Evolutionary conservation across 371 early-diverging fungal genomes (phyloP), one percentile per base, ranked within the genome.

Genomic region (Lichtheimia ramosa): DNA sequence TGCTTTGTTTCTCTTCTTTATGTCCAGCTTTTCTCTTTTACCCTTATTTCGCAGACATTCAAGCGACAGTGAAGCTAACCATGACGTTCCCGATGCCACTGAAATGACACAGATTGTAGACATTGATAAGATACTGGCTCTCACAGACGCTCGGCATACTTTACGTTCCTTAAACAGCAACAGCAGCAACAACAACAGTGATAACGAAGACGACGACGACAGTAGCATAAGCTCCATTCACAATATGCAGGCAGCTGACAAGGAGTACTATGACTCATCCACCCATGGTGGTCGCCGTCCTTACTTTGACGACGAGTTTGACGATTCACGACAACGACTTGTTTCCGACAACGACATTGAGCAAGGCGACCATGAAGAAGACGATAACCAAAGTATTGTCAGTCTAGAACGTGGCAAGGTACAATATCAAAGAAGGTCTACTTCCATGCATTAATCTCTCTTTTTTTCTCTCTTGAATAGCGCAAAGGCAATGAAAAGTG

Each of bases 91-190:
- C 52, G 74, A 71, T 58, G 65, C 59, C 21, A 68, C 63, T 53
- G 77, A 75, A 75, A 65, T 75, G 69, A 59, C 63, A 28, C 61
- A 68, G 34, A 61, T 73, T 53, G 61, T 66, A n/a, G 56, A 73
- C 52, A 21, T 77, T 21, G 70, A 77, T 23, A 27, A 52, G 21
- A 56, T 68, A 25, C 62, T 75, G 54, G 54, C 63, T 23, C 53
- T 62, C 39, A 55, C 70, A 54, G 76, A 75, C 55, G 51, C 63
- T 56, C 59, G 76, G 57, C 58, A 68, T 42, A 66, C 58, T 25
- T 61, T 61, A 43, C 55, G n/a, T 42, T 59, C 40, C 49, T 16
- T 58, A 50, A 24, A 57, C 52, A 43, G 53, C 34, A 59, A 61
- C 20, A 69, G 65, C 15, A 59, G 69, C n/a, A 34, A 63, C 48